Evolutionary conservation across 1,284 basidiomycete species (phyloP), one percentile per base, ranked within the genome.

Genomic region (Calocybe gambosa): DNA sequence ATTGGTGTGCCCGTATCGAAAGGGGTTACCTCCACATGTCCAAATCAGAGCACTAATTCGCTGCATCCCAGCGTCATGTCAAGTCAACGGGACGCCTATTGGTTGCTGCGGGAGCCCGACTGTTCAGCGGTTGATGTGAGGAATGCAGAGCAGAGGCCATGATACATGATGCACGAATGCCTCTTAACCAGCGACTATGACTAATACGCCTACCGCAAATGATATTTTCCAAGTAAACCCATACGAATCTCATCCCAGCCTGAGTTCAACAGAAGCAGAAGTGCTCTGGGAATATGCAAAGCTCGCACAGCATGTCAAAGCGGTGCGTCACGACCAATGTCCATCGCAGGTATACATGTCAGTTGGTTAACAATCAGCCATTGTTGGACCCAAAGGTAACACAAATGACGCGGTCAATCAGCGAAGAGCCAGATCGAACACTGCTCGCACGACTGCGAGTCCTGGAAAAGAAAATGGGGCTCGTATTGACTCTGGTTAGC

Each of bases 391-490:
- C 19, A 42, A 43, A 86, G 84, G 61, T 83, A 46, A 75, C 80
- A 10, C 65, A 71, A 47, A 75, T 76, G 59, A 78, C 81, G 36
- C 79, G 75, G 46, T 66, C 67, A 39, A 67, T 89, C 50, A 73
- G 73, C 45, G 83, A 83, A 52, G 78, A 74, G 50, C 90, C 82
- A 31, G 93, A 90, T 63, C 78, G 80, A 55, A 69, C 66, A 43
- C 74, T 97, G 56, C 69, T 98, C n/a, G 74, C 75, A 35, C 82
- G 87, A 46, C 64, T 99, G 34, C 76, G 94, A 34, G 75, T 82
- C 1, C 70, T 98, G 37, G 95, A 98, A 64, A 82, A 88, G 61
- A 96, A 96, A 66, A 94, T 98, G 88, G 92, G 91, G 5, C 74
- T 99, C 31, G 91, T 95, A 0, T 68, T 94, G 58, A 95, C 93